phyloP scores from a whole-genome alignment of 768 basidiomycete species.

The Termitomyces sp. region DNA sequence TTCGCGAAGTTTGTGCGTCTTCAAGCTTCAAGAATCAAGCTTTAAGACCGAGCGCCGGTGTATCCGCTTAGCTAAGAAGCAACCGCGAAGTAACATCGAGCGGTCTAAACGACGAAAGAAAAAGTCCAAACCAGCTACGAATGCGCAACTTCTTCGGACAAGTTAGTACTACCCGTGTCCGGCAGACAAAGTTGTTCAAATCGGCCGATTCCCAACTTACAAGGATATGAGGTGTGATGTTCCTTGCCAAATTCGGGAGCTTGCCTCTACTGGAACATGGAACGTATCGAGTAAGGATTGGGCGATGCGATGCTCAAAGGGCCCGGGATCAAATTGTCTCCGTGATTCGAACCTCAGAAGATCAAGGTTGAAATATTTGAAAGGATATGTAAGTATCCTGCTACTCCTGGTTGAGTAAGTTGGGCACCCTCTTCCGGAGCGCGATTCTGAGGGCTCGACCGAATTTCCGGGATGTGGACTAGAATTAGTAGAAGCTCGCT shows the following conservation, averaged over 20 bases:
- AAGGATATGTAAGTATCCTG: slow-evolving; percentile 21
- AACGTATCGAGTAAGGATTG: background rate
- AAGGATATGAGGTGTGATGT: slow-evolving; percentile 24
- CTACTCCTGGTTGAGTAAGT: slow-evolving; percentile 30
- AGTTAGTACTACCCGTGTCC: slow-evolving; percentile 44
- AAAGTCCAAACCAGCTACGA: slow-evolving; percentile 39
- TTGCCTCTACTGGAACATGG: slow-evolving; percentile 24
- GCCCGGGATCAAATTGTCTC: slow-evolving; percentile 12
- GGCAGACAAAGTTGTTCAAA: slow-evolving; percentile 48
- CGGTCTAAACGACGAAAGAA: background rate
- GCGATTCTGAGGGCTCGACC: slow-evolving; percentile 24
- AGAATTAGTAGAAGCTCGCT: background rate
- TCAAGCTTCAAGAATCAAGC: no score
- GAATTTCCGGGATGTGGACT: slow-evolving; percentile 18
- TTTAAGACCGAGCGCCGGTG: no score
- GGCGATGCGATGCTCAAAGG: background rate
- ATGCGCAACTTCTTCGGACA: slow-evolving; percentile 62
- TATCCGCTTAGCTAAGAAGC: slow-evolving; percentile 48
- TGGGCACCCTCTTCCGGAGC: slow-evolving; percentile 19
- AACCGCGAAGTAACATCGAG: no score
- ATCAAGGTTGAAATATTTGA: slow-evolving; percentile 32
- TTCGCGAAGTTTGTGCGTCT: slow-evolving; percentile 58
- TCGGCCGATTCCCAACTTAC: slow-evolving; percentile 19
- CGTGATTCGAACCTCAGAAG: slow-evolving; percentile 31
- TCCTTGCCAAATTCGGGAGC: slow-evolving; percentile 26